These are phyloP conservation scores for Senna tora DNA, from an alignment of 306 rosid genomes.

Conservation along the genomic window DNA sequence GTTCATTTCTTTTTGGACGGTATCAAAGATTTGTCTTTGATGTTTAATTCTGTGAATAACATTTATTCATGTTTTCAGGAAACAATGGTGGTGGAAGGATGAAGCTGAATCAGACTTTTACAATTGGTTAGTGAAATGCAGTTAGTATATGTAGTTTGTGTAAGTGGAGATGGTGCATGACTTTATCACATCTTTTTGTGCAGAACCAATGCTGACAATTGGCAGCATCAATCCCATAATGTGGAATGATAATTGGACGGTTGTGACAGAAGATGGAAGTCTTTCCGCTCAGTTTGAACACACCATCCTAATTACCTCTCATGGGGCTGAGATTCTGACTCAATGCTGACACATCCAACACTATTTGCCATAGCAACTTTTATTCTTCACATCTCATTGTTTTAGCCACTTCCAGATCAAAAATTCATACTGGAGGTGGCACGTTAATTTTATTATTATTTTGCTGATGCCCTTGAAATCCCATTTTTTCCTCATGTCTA, in stretches of 20 bases:
- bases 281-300: constrained; percentile 96
- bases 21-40: not conserved
- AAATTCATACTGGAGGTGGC: constrained; percentile 39
- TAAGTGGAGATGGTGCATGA: constrained; percentile 15
- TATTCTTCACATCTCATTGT: constrained; percentile 29
- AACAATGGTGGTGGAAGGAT: constrained; percentile 82
- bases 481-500: not conserved
- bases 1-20: not conserved
- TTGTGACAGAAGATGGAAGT: constrained; percentile 87
- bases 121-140: constrained; percentile 59
- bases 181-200: constrained; percentile 29
- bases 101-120: constrained; percentile 89
- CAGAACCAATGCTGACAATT: constrained; percentile 93
- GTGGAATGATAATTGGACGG: constrained; percentile 97
- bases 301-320: constrained; percentile 76
- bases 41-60: constrained; percentile 34
- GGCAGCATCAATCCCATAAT: constrained; percentile 83
- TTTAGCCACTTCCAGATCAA: constrained; percentile 35
- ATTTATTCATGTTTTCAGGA: constrained; percentile 56
- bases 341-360: constrained; percentile 52
- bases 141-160: constrained; percentile 24
- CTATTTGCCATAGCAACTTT: constrained; percentile 14
- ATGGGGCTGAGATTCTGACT: constrained; percentile 87
- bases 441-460: not conserved
- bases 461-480: not conserved